Conservation (phyloP, 768 basidiomycete genomes). For the Rhodotorula taiwanensis region DNA sequence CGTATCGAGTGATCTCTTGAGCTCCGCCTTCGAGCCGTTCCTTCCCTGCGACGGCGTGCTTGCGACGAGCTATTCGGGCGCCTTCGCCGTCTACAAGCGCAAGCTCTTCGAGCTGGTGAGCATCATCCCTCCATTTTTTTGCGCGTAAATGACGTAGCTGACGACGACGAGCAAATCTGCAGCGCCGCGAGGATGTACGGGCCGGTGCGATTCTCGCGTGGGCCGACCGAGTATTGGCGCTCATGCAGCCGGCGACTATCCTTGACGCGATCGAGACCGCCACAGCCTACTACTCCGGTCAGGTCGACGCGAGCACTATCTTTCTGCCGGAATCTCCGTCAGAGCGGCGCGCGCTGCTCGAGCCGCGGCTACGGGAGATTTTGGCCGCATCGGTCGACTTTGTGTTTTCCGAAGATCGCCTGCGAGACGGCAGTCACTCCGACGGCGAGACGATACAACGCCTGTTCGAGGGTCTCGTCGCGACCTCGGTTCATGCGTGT, state of each 20-base stretch:
- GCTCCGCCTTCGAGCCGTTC: constrained; percentile 13
- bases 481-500: constrained; percentile 68
- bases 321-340: constrained; percentile 65
- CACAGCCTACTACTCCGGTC: constrained; percentile 69
- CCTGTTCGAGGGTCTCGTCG: constrained; percentile 81
- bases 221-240: constrained; percentile 82
- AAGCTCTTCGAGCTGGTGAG: constrained; percentile 84
- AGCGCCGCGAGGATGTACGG: constrained; percentile 54
- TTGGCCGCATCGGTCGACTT: constrained; percentile 82
- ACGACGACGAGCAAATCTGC: neutral
- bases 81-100: constrained; percentile 74
- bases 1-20: constrained; percentile 29
- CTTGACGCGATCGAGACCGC: constrained; percentile 81
- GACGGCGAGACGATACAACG: constrained; percentile 62
- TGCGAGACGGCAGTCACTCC: constrained; percentile 78
- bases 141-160: no score
- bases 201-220: constrained; percentile 85
- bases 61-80: constrained; percentile 49
- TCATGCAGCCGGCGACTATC: constrained; percentile 80
- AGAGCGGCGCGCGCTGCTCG: constrained; percentile 61
- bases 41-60: neutral
- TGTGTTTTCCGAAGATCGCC: constrained; percentile 89
- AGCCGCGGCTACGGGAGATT: constrained; percentile 67
- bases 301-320: constrained; percentile 63
- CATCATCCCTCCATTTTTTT: constrained; percentile 27